phyloP scores from a whole-genome alignment of 257 asterid species.

The Solanum raphanifolium region DNA sequence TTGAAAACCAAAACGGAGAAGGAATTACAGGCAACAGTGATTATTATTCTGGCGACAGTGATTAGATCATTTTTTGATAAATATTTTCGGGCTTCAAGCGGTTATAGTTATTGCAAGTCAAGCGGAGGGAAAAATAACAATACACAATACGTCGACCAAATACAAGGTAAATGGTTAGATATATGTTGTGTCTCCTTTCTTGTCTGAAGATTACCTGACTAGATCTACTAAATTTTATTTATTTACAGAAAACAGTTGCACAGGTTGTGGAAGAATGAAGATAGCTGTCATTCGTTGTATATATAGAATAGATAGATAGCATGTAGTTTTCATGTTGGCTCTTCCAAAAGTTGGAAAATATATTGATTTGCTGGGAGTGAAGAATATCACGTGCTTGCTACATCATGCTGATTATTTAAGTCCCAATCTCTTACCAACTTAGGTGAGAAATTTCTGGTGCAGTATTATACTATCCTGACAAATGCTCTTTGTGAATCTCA shows the following conservation, averaged over 20 bases:
- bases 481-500: background rate
- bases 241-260: background rate
- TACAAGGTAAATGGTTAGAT: background rate
- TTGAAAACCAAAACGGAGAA: constrained; percentile 10
- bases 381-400: background rate
- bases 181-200: background rate
- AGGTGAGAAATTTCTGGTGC: background rate
- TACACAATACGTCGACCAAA: background rate
- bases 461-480: background rate
- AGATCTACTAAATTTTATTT: background rate
- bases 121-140: background rate
- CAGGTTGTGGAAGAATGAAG: background rate
- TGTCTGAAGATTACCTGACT: background rate
- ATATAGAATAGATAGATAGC: background rate
- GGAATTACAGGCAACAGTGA: constrained; percentile 1
- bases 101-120: background rate
- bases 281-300: background rate
- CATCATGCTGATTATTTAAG: background rate
- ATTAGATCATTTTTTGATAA: background rate
- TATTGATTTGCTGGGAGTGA: background rate
- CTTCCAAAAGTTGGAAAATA: background rate
- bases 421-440: background rate
- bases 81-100: background rate
- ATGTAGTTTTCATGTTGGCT: background rate
- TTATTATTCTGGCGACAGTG: constrained; percentile 35